Base-by-base conservation (phyloP, 148 eudicot species). In the Diospyros kaki region DNA sequence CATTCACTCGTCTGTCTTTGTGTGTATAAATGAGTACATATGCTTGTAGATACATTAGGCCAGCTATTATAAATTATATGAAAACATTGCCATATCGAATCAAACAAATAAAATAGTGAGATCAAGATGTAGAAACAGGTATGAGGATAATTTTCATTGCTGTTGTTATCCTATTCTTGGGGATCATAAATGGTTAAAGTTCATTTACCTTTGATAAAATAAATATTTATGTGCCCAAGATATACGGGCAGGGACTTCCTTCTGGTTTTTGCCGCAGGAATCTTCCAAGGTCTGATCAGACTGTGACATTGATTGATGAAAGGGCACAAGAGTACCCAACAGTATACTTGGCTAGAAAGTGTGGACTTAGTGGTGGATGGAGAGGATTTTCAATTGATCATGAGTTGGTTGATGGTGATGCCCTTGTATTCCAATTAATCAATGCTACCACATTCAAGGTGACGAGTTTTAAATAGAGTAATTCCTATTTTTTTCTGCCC, bases 331-430 rank as follows among this genome's bases (percentile, higher is more conserved):
- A 91, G 76, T 91, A 76, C 79, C 87, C 86, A 8, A 84, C 84
- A 0, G 87, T 93, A 4, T 91, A 87, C 70, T 76, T 93, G 81
- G 91, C 91, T 10, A 76, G 89, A 4, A 93, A 93, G 83, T 64
- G 75, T 12, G 98, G 98, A 58, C 93, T 93, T 48, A 93, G 98
- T 66, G 98, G 98, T 69, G 98, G 98, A 41, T 91, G 98, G 98
- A 93, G 85, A 77, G 96, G 86, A 50, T 93, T 93, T 69, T 80
- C 98, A 4, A 79, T 85, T 64, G 78, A 72, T 78, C 97, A 93
- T 85, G 83, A 75, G 4, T 85, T 93, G 72, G 91, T 87, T 15
- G 98, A 93, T 81, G 98, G 98, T 0, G 98, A 93, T 87, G 86
- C 93, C 11, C 74, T 93, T 14, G 83, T 93, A 45, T 93, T 93